Conservation (phyloP, 1,284 basidiomycete species). For the Leccinum solheimii region DNA sequence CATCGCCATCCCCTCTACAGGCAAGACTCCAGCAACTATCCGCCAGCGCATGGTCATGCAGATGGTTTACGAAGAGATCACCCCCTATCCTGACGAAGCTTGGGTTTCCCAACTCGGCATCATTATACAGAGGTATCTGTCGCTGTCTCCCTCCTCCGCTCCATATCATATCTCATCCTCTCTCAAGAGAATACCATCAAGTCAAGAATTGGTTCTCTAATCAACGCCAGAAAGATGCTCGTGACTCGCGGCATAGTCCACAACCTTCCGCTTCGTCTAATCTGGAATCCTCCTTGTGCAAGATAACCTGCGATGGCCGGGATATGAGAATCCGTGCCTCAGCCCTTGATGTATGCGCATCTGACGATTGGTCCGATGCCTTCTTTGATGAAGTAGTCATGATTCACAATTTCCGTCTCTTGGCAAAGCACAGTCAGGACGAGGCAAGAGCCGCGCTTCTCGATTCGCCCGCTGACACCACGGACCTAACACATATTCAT, state of each 20-base stretch:
- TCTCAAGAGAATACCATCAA: slow-evolving; percentile 50
- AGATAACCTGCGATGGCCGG: slow-evolving; percentile 41
- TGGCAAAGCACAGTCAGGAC: slow-evolving; percentile 38
- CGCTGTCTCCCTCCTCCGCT: background rate
- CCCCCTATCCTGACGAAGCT: slow-evolving; percentile 55
- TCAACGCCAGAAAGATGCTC: slow-evolving; percentile 49
- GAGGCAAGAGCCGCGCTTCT: slow-evolving; percentile 32
- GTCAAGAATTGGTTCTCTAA: slow-evolving; percentile 65
- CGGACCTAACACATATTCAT: slow-evolving; percentile 25
- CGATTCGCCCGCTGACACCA: slow-evolving; percentile 27
- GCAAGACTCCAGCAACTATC: slow-evolving; percentile 56
- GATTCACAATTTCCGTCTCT: slow-evolving; percentile 49
- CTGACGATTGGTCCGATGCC: slow-evolving; percentile 52
- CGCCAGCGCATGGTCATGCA: slow-evolving; percentile 53
- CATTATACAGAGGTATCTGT: slow-evolving; percentile 47
- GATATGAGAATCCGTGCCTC: slow-evolving; percentile 48
- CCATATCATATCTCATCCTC: slow-evolving; percentile 17
- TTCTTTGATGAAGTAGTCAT: slow-evolving; percentile 58
- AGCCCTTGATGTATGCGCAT: slow-evolving; percentile 41
- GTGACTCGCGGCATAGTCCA: slow-evolving; percentile 39
- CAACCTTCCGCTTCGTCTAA: slow-evolving; percentile 31
- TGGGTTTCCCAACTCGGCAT: slow-evolving; percentile 50
- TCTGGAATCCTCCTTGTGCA: slow-evolving; percentile 35
- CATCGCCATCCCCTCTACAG: slow-evolving; percentile 49
- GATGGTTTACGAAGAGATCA: slow-evolving; percentile 61